Percentiles rank a stretch among this genome's conserved stretches.
phyloP scores from a whole-genome alignment of 805 yeast genomes.

The Nakazawaea peltata region DNA sequence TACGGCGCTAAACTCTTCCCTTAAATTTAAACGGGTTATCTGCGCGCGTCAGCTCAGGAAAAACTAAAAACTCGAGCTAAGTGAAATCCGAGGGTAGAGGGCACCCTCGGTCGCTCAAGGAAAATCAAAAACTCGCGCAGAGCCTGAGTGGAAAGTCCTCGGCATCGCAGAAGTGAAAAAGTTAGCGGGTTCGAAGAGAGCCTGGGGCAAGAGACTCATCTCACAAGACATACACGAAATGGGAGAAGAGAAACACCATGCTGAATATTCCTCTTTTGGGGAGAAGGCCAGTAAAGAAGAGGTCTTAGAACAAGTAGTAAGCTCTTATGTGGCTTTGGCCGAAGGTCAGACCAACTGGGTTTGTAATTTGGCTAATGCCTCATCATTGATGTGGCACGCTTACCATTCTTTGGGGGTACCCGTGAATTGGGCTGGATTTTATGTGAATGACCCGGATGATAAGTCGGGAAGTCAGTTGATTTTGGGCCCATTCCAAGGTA shows the following conservation, averaged over 20 bases:
- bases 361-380: slow-evolving; percentile 77
- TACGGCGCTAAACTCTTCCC: no score
- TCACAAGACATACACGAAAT: no score
- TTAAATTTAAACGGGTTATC: not conserved
- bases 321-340: slow-evolving; percentile 58
- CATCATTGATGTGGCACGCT: slow-evolving; percentile 85
- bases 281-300: slow-evolving; percentile 34
- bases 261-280: slow-evolving; percentile 58
- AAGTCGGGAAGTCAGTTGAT: slow-evolving; percentile 37
- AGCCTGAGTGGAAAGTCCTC: no score
- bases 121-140: no score
- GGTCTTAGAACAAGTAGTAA: slow-evolving; percentile 46
- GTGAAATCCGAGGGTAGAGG: no score
- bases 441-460: slow-evolving; percentile 36
- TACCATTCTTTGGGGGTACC: slow-evolving; percentile 48
- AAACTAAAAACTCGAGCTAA: no score
- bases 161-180: no score
- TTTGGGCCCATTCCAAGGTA: slow-evolving; percentile 93
- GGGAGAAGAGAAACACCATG: slow-evolving; percentile 55
- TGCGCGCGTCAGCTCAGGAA: not conserved
- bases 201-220: no score
- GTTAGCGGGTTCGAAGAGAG: no score
- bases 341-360: slow-evolving; percentile 75
- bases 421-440: slow-evolving; percentile 95
- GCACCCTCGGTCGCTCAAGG: no score